Percentiles rank a stretch among this genome's conserved stretches.
These are phyloP conservation scores for Quillaja saponaria DNA, from an alignment of 306 rosid genomes.

Conservation along the genomic window DNA sequence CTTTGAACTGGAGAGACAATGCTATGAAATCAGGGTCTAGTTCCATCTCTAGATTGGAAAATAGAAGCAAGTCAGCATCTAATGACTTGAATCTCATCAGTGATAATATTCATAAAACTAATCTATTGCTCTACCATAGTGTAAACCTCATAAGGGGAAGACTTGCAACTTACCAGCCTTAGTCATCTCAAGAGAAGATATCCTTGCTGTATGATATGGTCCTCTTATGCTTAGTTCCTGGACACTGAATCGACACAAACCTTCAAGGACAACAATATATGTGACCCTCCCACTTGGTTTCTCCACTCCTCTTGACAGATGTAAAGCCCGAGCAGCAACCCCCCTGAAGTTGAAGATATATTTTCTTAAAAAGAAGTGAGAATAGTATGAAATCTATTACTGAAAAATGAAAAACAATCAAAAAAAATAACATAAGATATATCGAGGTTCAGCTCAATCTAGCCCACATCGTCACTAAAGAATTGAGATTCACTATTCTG, in stretches of 20 bases:
- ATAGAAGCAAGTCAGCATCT: slow-evolving; percentile 43
- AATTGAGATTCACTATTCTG: too few species aligned
- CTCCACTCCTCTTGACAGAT: slow-evolving; percentile 98
- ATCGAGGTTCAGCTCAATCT: not conserved
- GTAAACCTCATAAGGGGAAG: too few species aligned
- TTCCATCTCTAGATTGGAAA: slow-evolving; percentile 78
- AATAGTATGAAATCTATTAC: not conserved
- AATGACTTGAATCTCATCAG: slow-evolving; percentile 31
- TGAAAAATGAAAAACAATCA: not conserved
- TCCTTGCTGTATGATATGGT: slow-evolving; percentile 86
- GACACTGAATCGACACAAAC: slow-evolving; percentile 88
- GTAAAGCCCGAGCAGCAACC: slow-evolving; percentile 95
- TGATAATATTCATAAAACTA: slow-evolving; percentile 18
- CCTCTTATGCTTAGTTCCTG: slow-evolving; percentile 97
- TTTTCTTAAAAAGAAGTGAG: too few species aligned
- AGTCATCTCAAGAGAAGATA: slow-evolving; percentile 87
- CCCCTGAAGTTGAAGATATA: slow-evolving; percentile 61
- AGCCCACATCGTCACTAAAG: not conserved
- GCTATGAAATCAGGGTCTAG: slow-evolving; percentile 80
- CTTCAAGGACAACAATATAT: slow-evolving; percentile 93
- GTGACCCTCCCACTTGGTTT: slow-evolving; percentile 99
- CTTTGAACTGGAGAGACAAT: slow-evolving; percentile 90
- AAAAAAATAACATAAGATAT: not conserved
- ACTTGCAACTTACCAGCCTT: slow-evolving; percentile 60
- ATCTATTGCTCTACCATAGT: too few species aligned